Evolutionary conservation across 306 rosid genomes (phyloP), one percentile per base, ranked within the genome.

Genomic region (Hippophae rhamnoides): DNA sequence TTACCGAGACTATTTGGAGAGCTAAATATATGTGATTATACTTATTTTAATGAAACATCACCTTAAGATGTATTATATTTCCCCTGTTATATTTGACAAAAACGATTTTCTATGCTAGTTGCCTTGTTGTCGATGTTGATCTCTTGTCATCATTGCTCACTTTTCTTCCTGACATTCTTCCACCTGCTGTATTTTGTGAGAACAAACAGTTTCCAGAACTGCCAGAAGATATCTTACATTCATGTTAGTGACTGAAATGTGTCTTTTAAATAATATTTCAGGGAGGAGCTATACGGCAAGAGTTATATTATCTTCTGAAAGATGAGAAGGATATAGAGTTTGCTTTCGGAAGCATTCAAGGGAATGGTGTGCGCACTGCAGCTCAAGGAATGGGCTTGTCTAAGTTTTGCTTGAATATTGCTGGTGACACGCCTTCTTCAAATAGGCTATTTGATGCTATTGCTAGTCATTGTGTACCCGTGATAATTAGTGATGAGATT

Each of bases 201-300:
- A 38, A 47, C 14, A 6, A 2, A 26, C 31, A 7, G 8, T 26
- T 52, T 60, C 38, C 58, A 49, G 31, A 56, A 63, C 57, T 42
- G 14, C 64, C 7, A 10, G 11, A 53, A 27, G 53, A 68, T 40
- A 12, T 25, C 53, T 49, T 60, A 42, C 38, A 60, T 41, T 41
- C 3, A 3, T 7, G 31, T 13, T 27, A 1, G 43, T 43, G 58
- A 38, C 26, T 57, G 10, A 67, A 47, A 14, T 64, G 56, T 66
- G 71, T 68, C 65, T 68, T 48, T 23, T 43, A 6, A 54, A 10
- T 31, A 31, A 31, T 31, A 31, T 44, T 58, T 52, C 79, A 87
- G 98, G 98, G 93, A 76, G 98, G 98, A 71, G 61, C 70, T 43
- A 81, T 87, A 67, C 96, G 96, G 60, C 95, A 92, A 68, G 96